These are phyloP conservation scores for Dendrothele bispora DNA, from an alignment of 768 basidiomycete species.

Conservation along the genomic window DNA sequence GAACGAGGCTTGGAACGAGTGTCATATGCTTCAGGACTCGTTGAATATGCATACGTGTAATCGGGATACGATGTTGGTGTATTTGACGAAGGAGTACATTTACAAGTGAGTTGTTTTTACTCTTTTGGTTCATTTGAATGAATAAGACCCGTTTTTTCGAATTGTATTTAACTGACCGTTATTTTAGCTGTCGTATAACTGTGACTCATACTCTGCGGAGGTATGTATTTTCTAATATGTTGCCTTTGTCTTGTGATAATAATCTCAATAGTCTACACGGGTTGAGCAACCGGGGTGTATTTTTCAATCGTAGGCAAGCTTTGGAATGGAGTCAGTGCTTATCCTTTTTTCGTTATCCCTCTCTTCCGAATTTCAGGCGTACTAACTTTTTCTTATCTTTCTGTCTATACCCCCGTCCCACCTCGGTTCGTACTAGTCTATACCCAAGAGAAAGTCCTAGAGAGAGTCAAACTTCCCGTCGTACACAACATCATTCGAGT, in stretches of 20 bases:
- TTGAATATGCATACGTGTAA: conserved; percentile 71
- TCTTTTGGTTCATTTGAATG: too few relatives aligned
- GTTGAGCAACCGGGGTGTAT: conserved; percentile 45
- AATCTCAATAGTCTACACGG: conserved; percentile 45
- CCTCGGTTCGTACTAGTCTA: conserved; percentile 56
- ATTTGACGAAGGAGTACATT: conserved; percentile 68
- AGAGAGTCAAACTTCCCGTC: conserved; percentile 54
- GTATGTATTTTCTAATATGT: conserved; percentile 40
- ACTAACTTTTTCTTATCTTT: too few relatives aligned
- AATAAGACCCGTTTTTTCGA: too few relatives aligned
- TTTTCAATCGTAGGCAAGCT: conserved; percentile 70
- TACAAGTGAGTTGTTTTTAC: conserved; percentile 57
- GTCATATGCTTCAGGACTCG: conserved; percentile 63
- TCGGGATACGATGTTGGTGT: conserved; percentile 64
- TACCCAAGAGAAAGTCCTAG: conserved; percentile 68
- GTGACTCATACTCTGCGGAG: conserved; percentile 64
- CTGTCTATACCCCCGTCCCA: too few relatives aligned
- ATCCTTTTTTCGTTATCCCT: too few relatives aligned
- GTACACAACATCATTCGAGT: conserved; percentile 58
- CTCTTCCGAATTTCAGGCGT: too few relatives aligned
- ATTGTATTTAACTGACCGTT: conserved; percentile 13
- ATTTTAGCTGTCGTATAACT: conserved; percentile 67
- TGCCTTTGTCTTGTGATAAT: too few relatives aligned
- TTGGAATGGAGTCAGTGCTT: conserved; percentile 76
- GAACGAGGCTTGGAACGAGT: conserved; percentile 65